These are phyloP conservation scores for Peronospora destructor DNA, from an alignment of 352 stramenopile genomes.

Conservation along the genomic window DNA sequence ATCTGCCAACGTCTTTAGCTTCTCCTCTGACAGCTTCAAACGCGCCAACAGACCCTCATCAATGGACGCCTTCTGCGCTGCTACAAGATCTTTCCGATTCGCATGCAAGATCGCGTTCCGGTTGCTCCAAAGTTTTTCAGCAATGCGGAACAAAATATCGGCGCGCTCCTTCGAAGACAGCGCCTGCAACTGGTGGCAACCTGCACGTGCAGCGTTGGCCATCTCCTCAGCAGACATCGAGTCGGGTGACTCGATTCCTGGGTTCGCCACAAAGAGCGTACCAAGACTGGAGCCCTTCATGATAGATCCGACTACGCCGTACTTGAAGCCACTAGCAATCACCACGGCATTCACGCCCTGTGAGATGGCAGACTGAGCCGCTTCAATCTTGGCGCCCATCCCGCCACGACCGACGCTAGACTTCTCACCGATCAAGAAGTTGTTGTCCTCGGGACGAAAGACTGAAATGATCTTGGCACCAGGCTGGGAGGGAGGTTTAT, in stretches of 20 bases:
- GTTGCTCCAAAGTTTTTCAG: conserved; percentile 73
- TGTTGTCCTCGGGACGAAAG: conserved; percentile 48
- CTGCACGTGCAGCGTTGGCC: conserved; percentile 73
- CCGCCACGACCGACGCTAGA: conserved; percentile 86
- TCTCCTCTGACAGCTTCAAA: conserved; percentile 87
- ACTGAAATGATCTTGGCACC: conserved; percentile 75
- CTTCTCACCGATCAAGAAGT: conserved; percentile 76
- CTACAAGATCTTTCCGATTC: conserved; percentile 89
- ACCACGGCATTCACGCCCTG: conserved; percentile 89
- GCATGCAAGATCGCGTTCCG: conserved; percentile 85
- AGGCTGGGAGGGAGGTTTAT: conserved; percentile 69
- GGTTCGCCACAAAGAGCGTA: conserved; percentile 82
- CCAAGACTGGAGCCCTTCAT: conserved; percentile 75
- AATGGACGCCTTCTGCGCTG: conserved; percentile 55
- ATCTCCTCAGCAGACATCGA: conserved; percentile 62
- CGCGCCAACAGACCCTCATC: conserved; percentile 66
- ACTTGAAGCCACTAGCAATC: conserved; percentile 91
- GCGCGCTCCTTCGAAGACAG: conserved; percentile 82
- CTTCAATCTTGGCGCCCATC: conserved; percentile 93
- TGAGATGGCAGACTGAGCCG: conserved; percentile 83
- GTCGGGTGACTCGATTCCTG: conserved; percentile 31
- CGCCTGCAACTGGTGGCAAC: conserved; percentile 84
- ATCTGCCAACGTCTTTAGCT: conserved; percentile 92
- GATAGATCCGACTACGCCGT: conserved; percentile 88
- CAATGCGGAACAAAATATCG: conserved; percentile 86